Conservation (phyloP, 2,329 filamentous ascomycete species). For the Phaeosphaeriaceae sp. region DNA sequence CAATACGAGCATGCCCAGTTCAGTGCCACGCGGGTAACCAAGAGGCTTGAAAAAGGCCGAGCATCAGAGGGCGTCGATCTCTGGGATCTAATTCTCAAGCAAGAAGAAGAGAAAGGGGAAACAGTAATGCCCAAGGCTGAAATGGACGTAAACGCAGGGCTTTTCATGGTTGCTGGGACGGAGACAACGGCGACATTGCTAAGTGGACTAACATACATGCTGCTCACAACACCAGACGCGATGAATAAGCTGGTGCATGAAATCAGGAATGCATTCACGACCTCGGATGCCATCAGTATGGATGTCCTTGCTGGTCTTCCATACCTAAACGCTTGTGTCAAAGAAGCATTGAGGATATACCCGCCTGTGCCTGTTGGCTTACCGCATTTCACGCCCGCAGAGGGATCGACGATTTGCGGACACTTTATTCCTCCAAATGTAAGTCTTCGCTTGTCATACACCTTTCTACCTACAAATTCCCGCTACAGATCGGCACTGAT, state of each 20-base stretch:
- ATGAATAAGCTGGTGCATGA: constrained; percentile 25
- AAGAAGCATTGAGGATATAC: constrained; percentile 41
- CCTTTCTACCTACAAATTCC: neutral
- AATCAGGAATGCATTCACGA: constrained; percentile 20
- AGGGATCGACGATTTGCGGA: constrained; percentile 42
- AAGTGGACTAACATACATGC: constrained; percentile 43
- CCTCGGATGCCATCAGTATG: constrained; percentile 18
- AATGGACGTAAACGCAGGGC: constrained; percentile 34
- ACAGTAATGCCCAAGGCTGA: constrained; percentile 23
- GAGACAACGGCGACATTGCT: constrained; percentile 44
- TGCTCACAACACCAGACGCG: constrained; percentile 24
- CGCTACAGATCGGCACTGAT: neutral
- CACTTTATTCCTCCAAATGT: constrained; percentile 31
- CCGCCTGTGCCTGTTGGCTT: constrained; percentile 44
- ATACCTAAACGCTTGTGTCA: constrained; percentile 43
- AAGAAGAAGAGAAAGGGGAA: constrained; percentile 33
- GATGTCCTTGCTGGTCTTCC: constrained; percentile 38
- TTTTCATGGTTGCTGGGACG: constrained; percentile 38
- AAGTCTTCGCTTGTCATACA: constrained; percentile 4
- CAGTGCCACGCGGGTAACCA: constrained; percentile 24
- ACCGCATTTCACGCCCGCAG: constrained; percentile 35
- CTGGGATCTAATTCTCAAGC: constrained; percentile 45
- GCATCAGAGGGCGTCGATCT: constrained; percentile 43
- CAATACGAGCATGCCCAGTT: constrained; percentile 16
- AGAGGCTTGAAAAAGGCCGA: constrained; percentile 31